Base-by-base conservation (phyloP, 495 filamentous ascomycete genomes). In the Delitschia confertaspora region DNA sequence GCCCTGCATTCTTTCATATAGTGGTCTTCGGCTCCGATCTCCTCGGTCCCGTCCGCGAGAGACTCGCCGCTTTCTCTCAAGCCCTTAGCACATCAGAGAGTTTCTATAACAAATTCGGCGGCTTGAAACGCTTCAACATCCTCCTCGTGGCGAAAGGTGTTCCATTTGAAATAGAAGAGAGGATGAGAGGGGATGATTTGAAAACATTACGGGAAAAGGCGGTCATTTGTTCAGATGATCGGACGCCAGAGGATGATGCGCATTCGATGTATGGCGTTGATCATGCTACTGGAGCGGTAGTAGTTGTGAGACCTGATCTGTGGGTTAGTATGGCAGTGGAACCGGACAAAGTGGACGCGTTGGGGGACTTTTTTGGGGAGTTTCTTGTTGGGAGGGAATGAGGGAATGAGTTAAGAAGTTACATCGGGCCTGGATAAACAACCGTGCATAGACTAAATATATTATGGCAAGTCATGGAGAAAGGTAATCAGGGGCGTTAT, bases 181-280 rank as follows among this genome's bases (percentile, higher is more conserved):
- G 38, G 19, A n/a, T 47, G 3, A 65, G 63, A 32, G 36, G 42
- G 13, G 23, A 56, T 3, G 60, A 59, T 1, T 45, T 39, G n/a
- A 21, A 64, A 19, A 25, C 18, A 8, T 33, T 29, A 8, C n/a
- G 22, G 16, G 3, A 39, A 18, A n/a, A 39, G 3, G 38, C 47
- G 13, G 56, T 50, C 3, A 20, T 63, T 16, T 29, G 63, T 2
- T 64, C 43, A 24, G 61, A 64, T 45, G 61, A 64, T 41, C 41
- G 59, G n/a, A 32, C 58, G 18, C 61, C 61, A 10, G 61, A 64
- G 42, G 61, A 64, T 26, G 59, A 64, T 39, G 58, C 58, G 1
- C 61, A 63, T 34, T 45, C 36, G 19, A 39, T 30, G 17, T 64
- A 43, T 26, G 61, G 48, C 10, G 48, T 60, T 35, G 55, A 60